These are phyloP conservation scores for Cryptococcus sp. DNA, from an alignment of 1,284 basidiomycete species.

Conservation along the genomic window DNA sequence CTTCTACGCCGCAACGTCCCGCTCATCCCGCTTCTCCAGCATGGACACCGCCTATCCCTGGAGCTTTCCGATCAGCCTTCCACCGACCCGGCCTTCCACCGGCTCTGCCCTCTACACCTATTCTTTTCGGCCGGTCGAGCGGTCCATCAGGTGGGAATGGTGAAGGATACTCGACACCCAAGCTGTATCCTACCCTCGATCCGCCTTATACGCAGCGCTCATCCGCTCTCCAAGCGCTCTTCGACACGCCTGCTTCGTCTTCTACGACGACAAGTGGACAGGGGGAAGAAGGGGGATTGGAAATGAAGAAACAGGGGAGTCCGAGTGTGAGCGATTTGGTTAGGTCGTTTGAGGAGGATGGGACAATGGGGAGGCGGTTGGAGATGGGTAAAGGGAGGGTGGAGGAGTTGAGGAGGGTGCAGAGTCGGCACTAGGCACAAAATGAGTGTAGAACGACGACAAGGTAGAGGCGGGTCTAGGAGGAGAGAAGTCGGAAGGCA, in stretches of 20 bases:
- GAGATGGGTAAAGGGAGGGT: neutral
- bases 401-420: neutral
- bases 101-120: neutral
- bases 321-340: conserved; percentile 28
- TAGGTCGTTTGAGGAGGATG: conserved; percentile 24
- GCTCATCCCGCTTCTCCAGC: conserved; percentile 6
- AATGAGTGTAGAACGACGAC: too few relatives aligned
- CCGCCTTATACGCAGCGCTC: conserved; percentile 24
- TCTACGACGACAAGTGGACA: neutral
- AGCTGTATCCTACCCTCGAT: conserved; percentile 24
- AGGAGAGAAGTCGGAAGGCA: too few relatives aligned
- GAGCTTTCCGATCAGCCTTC: neutral
- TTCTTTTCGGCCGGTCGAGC: too few relatives aligned
- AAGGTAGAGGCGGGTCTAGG: too few relatives aligned
- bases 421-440: neutral
- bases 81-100: neutral
- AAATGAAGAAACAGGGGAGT: conserved; percentile 7
- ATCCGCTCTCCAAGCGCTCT: conserved; percentile 24
- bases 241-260: conserved; percentile 11
- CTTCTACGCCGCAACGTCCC: neutral
- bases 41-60: conserved; percentile 1
- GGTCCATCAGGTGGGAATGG: too few relatives aligned
- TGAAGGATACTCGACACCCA: conserved; percentile 2
- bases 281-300: neutral
- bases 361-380: conserved; percentile 7